Evolutionary conservation across 2,329 filamentous ascomycete genomes (phyloP), one percentile per base, ranked within the genome.

Genomic region (Lachnellula cervina): DNA sequence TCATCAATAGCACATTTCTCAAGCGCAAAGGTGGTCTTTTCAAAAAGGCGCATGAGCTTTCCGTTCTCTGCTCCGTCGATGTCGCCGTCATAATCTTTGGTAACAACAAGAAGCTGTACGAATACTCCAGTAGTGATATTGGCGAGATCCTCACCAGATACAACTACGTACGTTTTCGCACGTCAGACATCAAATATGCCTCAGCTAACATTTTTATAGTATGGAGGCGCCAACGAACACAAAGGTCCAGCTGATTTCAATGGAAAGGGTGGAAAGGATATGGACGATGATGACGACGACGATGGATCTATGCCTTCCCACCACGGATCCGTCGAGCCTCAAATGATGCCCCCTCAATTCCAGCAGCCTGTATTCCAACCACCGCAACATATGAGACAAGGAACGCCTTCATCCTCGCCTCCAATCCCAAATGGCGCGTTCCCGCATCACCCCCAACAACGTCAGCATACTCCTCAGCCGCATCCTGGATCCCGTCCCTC

Each of bases 1-100:
- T 45, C 34, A 40, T 54, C 51, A 55, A 55, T 69, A 97, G 92
- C 63, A 99, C 94, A 45, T 99, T 99, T 73, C 79, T 99, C 65
- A 99, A 99, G 81, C 89, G 94, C 77, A 99, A 99, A 76, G 94
- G 93, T 67, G 94, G 94, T 68, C 80, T 99, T 49, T 99, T 99
- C 82, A 99, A 99, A 80, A 99, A 99, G 83, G 94, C 94, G 52
- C 92, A 99, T 73, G 94, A 99, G 80, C 82, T 99, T 51, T 96
- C 93, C 52, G 94, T 99, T 47, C 87, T 99, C 61, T 99, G 94
- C 73, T 97, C 92, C 40, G 94, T 99, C 71, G 94, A 99, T 72
- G 94, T 99, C 64, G 94, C 94, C 42, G 94, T 99, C 69, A 94
- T 99, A 72, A 97, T 99, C 68, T 97, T 97, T 70, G 93, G 93